Evolutionary conservation across 768 basidiomycete species (phyloP), one percentile per base, ranked within the genome.

Genomic region (Lentinula boryana): DNA sequence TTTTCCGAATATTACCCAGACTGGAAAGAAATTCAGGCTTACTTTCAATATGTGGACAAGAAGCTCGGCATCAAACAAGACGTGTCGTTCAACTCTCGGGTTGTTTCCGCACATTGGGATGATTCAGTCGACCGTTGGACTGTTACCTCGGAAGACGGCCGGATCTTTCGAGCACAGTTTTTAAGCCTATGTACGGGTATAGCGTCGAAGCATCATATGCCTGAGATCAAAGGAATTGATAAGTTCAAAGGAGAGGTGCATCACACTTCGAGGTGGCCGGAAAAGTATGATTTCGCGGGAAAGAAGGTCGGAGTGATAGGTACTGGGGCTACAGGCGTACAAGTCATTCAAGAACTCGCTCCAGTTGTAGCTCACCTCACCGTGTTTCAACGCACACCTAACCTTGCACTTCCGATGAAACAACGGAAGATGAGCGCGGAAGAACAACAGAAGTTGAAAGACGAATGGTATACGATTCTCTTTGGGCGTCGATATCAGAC

Each of bases 311-410:
- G 60, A 13, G 32, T 61, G 5, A 61, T 61, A 23, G 60, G 60
- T 16, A 61, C 60, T 8, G 60, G 60, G 12, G 52, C 52, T 43
- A 40, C 31, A 15, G 54, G 54, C 9, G 54, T 56, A 10, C 54
- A 56, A 12, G 32, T 66, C 5, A 63, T 64, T 12, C 65, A 66
- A 51, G 60, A 46, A 16, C 41, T 56, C n/a, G 58, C 60, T 18
- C 13, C 51, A 16, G 36, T 40, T 7, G 60, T 50, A 6, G 23
- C 7, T 5, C 60, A 64, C 18, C 63, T 65, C 46, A 64, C 65
- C 5, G 57, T 65, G 4, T 65, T 65, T 53, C 63, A 65, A 35
- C 63, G 63, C 41, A 59, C 40, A 1, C 63, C 60, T 13, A 61
- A 61, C 54, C 18, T 55, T 3, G 52, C 51, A 10, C 40, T 61